Base-by-base conservation (phyloP, 2,329 filamentous ascomycete genomes). In the Alternaria rosae region DNA sequence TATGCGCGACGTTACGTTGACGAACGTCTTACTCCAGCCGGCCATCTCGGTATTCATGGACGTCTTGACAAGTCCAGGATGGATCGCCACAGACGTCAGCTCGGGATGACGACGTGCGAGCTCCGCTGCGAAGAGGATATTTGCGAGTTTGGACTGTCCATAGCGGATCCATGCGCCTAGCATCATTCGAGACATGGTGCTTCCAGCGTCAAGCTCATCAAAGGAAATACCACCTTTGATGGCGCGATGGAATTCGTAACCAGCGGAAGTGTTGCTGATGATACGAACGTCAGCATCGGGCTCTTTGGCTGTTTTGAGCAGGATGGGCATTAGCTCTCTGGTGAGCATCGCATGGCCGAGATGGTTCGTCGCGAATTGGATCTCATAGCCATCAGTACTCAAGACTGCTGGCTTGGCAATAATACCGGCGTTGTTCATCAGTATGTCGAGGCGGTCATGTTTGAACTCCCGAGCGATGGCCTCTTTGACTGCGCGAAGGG, bases 281-380 rank as follows among this genome's bases (percentile, higher is more conserved):
- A 86, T 76, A 17, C 84, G 79, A 5, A 84, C 83, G 57, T 84
- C 83, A 7, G 76, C 66, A 15, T 67, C 68, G 0, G 73, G 72
- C n/a, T 73, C 13, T 58, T 77, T 62, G 10, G 82, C 80, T 0
- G 84, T 84, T 25, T 74, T 63, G 13, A 79, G 73, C 41, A 85
- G 65, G 0, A 70, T 74, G 2, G 82, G 82, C 2, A 84, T 68
- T 1, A 86, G 76, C 2, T 83, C 74, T 45, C 81, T 82, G 11
- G 78, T 83, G 11, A 85, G 67, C 0, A 85, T 75, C 3, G 82
- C 81, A 61, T 84, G 84, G 13, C 82, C 84, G 57, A 85, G 71
- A 72, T 85, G 79, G 65, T 86, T 85, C 8, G 81, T 84, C 23
- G 81, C 84, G 61, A 85, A 82, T 54, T 85, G 82, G 25, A 82